Evolutionary conservation across 371 early-diverging fungal species (phyloP).

Genomic region (Mortierella sp.): DNA sequence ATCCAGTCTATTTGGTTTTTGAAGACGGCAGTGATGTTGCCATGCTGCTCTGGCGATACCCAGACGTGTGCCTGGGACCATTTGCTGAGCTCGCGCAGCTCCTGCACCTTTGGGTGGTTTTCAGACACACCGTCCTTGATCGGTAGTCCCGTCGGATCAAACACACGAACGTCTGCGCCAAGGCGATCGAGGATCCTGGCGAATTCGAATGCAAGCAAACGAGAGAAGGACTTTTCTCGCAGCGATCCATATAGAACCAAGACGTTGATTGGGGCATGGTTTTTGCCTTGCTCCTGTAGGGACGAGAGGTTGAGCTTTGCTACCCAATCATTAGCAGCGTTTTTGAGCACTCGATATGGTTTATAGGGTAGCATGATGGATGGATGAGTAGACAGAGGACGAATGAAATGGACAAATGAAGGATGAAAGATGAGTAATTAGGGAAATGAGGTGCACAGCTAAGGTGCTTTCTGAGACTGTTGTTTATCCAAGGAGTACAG

Average conservation of each 20-base stretch:
- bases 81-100: conserved; percentile 56
- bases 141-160: conserved; percentile 58
- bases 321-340: conserved; percentile 36
- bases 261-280: conserved; percentile 51
- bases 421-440: too few relatives aligned
- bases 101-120: conserved; percentile 59
- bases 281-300: conserved; percentile 29
- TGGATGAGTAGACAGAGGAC: too few relatives aligned
- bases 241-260: conserved; percentile 60
- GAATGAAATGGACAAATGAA: too few relatives aligned
- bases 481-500: too few relatives aligned
- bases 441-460: too few relatives aligned
- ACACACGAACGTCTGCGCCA: conserved; percentile 59
- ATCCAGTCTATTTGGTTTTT: conserved; percentile 63
- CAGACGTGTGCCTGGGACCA: conserved; percentile 64
- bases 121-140: conserved; percentile 60
- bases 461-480: too few relatives aligned
- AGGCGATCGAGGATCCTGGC: conserved; percentile 59
- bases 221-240: conserved; percentile 56
- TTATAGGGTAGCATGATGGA: too few relatives aligned
- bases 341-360: conserved; percentile 27
- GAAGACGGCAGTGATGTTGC: conserved; percentile 58
- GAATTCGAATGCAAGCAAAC: conserved; percentile 58
- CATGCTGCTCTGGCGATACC: conserved; percentile 62
- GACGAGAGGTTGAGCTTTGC: conserved; percentile 21